Conservation (phyloP, 306 rosid species). For the Ochetophila trinervis region DNA sequence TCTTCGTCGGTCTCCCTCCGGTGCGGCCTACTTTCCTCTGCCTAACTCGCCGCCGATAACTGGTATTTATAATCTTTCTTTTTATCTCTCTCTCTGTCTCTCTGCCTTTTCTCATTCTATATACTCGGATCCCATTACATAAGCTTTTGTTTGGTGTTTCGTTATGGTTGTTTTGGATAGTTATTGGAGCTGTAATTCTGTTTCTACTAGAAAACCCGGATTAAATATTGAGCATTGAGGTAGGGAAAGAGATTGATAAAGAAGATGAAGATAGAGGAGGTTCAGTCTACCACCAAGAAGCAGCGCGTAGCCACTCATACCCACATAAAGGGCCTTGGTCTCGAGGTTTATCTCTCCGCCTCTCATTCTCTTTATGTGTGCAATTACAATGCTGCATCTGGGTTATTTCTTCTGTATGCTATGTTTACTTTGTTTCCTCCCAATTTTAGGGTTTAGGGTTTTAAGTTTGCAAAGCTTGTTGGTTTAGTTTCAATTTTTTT, state of each 20-base stretch:
- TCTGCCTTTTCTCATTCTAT: too few species aligned
- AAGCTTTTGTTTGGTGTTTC: too few species aligned
- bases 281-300: conserved; percentile 84
- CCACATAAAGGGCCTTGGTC: conserved; percentile 91
- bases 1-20: too few species aligned
- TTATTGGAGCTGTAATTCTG: not conserved
- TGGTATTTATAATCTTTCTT: too few species aligned
- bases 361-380: not conserved
- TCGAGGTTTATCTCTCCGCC: conserved; percentile 49
- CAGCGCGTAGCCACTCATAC: conserved; percentile 62
- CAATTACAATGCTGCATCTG: not conserved
- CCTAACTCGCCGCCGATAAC: too few species aligned
- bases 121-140: too few species aligned
- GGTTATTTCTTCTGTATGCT: not conserved
- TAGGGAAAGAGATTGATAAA: conserved; percentile 25
- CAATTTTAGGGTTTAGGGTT: conserved; percentile 23
- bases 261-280: conserved; percentile 81
- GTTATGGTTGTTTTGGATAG: too few species aligned
- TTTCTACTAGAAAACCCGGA: not conserved
- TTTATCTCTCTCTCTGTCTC: too few species aligned
- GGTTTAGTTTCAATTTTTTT: not conserved
- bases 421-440: not conserved
- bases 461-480: not conserved
- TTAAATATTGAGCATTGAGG: not conserved
- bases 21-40: too few species aligned